Evolutionary conservation across 1,139 yeast species (phyloP).

Genomic region (Geotrichum carabidarum): DNA sequence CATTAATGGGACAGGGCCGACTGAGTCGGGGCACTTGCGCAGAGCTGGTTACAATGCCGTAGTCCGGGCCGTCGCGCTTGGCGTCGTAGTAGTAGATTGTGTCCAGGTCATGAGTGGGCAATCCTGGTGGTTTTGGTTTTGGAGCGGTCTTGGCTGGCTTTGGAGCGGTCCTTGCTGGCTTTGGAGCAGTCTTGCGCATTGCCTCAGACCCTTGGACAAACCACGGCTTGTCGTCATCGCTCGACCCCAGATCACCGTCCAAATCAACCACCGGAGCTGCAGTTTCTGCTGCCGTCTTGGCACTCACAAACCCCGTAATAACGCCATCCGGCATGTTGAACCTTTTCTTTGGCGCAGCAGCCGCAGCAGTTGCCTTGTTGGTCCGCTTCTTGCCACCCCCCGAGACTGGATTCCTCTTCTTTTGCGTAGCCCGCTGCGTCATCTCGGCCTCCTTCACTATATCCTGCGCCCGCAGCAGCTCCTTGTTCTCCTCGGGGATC

Average conservation of each 20-base stretch:
- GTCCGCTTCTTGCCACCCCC: slow-evolving; percentile 15
- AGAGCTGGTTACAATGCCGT: not conserved
- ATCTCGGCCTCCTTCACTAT: slow-evolving; percentile 50
- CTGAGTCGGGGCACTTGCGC: not conserved
- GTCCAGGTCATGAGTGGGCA: not conserved
- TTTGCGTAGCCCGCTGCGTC: slow-evolving; percentile 9
- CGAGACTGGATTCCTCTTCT: slow-evolving; percentile 15
- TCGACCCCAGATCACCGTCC: not conserved
- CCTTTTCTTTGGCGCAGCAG: slow-evolving; percentile 22
- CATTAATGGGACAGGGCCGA: too few relatives aligned
- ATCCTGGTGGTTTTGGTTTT: not conserved
- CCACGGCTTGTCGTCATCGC: slow-evolving; percentile 6
- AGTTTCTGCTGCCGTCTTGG: not conserved
- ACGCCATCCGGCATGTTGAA: slow-evolving; percentile 81
- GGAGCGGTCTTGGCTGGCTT: not conserved
- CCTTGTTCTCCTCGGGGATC: slow-evolving; percentile 64
- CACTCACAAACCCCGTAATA: slow-evolving; percentile 55
- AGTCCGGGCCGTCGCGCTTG: slow-evolving; percentile 13
- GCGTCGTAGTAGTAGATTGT: slow-evolving; percentile 8
- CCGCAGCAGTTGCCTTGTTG: slow-evolving; percentile 32
- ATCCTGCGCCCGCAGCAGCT: slow-evolving; percentile 52
- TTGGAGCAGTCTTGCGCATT: not conserved
- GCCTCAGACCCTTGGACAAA: not conserved
- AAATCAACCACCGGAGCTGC: not conserved
- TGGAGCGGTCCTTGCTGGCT: not conserved